Evolutionary conservation across 2,329 filamentous ascomycete species (phyloP).

Genomic region (Stagonosporopsis chrysanthemi): DNA sequence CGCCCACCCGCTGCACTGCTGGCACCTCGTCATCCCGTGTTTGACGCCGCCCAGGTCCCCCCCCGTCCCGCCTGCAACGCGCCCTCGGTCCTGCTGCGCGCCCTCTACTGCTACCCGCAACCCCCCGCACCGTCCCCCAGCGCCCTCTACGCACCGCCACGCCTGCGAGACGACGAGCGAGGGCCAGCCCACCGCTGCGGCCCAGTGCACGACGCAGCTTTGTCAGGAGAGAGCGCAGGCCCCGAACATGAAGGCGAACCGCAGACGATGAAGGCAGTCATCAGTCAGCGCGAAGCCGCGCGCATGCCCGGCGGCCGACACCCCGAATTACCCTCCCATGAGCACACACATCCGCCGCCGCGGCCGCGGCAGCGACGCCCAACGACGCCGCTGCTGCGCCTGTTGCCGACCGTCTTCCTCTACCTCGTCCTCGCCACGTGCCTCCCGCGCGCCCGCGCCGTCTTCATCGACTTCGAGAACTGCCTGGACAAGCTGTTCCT

Average conservation of each 20-base stretch:
- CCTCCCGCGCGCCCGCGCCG: conserved; percentile 51
- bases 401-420: conserved; percentile 32
- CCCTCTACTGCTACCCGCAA: conserved; percentile 4
- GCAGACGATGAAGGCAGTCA: conserved; percentile 36
- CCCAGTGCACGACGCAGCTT: conserved; percentile 11
- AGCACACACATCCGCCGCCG: conserved; percentile 42
- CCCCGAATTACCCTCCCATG: conserved; percentile 35
- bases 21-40: conserved; percentile 15
- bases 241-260: conserved; percentile 41
- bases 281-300: conserved; percentile 22
- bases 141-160: conserved; percentile 1
- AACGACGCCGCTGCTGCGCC: conserved; percentile 11
- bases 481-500: conserved; percentile 69
- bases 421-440: conserved; percentile 34
- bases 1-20: conserved; percentile 10
- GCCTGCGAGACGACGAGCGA: conserved; percentile 11
- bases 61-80: conserved; percentile 14
- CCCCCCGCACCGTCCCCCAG: conserved; percentile 9
- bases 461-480: conserved; percentile 80
- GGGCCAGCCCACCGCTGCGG: conserved; percentile 9
- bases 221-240: conserved; percentile 7
- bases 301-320: conserved; percentile 20
- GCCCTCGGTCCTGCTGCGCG: conserved; percentile 8
- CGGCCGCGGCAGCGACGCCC: conserved; percentile 40
- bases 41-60: conserved; percentile 16